Evolutionary conservation across 2,329 filamentous ascomycete genomes (phyloP).

Genomic region (Cercospora citrullina): DNA sequence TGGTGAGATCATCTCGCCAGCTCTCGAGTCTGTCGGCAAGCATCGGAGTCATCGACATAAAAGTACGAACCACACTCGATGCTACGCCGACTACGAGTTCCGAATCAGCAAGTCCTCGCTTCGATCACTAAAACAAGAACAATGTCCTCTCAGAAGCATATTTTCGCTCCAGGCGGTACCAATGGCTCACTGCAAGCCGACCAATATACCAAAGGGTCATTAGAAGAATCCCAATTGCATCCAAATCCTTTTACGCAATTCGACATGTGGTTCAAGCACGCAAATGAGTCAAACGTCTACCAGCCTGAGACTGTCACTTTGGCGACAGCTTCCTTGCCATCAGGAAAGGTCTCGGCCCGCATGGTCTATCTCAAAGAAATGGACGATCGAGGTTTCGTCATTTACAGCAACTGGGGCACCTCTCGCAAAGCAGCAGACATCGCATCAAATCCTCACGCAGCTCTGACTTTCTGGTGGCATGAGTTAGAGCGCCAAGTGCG

Average conservation of each 20-base stretch:
- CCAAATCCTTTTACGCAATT: conserved; percentile 77
- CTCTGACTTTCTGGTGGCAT: conserved; percentile 89
- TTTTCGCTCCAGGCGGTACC: conserved; percentile 64
- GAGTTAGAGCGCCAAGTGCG: conserved; percentile 84
- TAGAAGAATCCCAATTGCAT: conserved; percentile 62
- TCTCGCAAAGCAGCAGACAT: conserved; percentile 69
- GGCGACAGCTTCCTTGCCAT: conserved; percentile 79
- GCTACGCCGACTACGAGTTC: not conserved
- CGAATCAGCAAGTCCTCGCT: not conserved
- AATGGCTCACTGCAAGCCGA: conserved; percentile 64
- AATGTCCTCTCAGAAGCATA: conserved; percentile 42
- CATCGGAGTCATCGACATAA: conserved; percentile 6
- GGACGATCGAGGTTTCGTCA: conserved; percentile 76
- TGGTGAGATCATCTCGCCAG: conserved; percentile 15
- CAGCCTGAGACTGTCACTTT: conserved; percentile 89
- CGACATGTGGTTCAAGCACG: conserved; percentile 81
- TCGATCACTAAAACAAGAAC: not conserved
- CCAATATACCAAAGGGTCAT: conserved; percentile 70
- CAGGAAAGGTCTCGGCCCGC: conserved; percentile 79
- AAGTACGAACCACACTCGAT: conserved; percentile 1
- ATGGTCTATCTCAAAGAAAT: conserved; percentile 96
- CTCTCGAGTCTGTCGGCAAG: conserved; percentile 1
- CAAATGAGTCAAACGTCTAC: conserved; percentile 60
- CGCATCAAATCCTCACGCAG: conserved; percentile 71
- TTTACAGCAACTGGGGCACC: conserved; percentile 91